Base-by-base conservation (phyloP, 441 rosid genomes). In the Gossypium trilobum region DNA sequence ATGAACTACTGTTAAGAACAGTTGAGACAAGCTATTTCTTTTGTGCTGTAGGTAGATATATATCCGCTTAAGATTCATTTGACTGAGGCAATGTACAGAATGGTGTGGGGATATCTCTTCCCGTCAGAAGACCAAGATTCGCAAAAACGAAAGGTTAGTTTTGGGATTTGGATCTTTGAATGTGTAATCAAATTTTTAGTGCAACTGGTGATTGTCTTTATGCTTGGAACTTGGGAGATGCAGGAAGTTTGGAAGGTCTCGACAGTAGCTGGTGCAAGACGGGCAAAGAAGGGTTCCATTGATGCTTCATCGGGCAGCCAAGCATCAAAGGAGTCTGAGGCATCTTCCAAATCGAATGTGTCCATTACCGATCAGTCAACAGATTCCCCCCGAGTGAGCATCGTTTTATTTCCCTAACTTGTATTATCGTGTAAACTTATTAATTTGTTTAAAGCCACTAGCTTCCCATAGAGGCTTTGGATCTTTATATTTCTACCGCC, bases 211-310 rank as follows among this genome's bases (percentile, higher is more conserved):
- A 50, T 54, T 14, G 39, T 50, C 25, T 36, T 48, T 67, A 48
- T 79, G 63, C 72, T 71, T 79, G 78, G 64, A 68, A 46, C 76
- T 61, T 29, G 25, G 71, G 70, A 51, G 67, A 44, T 81, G 80
- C 90, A 95, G 99, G 96, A 93, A 82, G 96, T 85, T 70, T 95
- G 99, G 99, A 93, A 89, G 87, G 88, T 95, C 75, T 93, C 99
- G 14, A 95, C 98, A 44, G 88, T 97, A 67, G 90, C 90, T 74
- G 92, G 93, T 78, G 97, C 91, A 46, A 91, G 86, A 78, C 93
- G 97, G 72, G 87, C 77, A 66, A 93, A 90, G 86, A 95, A 93
- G 86, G 96, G 92, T 39, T 39, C 46, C 77, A 6, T 55, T 20
- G 97, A 90, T 70, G 81, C 84, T 79, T 84, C 85, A 1, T 85